Conservation (phyloP, 352 stramenopile species). For the Globisporangium barbulae region DNA sequence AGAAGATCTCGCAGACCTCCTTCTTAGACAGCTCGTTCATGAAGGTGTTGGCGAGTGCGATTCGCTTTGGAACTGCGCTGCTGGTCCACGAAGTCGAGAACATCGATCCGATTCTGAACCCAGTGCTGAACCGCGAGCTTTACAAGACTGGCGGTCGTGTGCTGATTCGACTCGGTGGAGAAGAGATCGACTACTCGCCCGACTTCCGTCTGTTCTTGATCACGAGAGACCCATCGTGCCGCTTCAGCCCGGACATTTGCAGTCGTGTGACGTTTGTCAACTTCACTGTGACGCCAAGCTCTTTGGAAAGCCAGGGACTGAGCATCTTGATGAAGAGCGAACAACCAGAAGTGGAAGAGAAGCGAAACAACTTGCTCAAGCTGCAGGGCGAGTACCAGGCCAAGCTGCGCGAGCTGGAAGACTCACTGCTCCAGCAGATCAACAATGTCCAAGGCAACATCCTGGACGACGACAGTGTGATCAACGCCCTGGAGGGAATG, state of each 20-base stretch:
- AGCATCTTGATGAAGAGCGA: slow-evolving; percentile 95
- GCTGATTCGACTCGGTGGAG: slow-evolving; percentile 96
- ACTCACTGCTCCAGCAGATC: slow-evolving; percentile 98
- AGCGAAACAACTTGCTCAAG: slow-evolving; percentile 95
- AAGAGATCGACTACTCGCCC: slow-evolving; percentile 99
- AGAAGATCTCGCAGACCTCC: slow-evolving; percentile 97
- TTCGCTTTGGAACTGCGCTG: slow-evolving; percentile 98
- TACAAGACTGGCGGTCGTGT: slow-evolving; percentile 98
- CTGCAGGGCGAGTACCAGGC: slow-evolving; percentile 98
- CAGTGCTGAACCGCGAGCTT: slow-evolving; percentile 98
- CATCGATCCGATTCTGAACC: slow-evolving; percentile 99
- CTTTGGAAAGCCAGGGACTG: slow-evolving; percentile 96
- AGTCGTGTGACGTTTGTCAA: slow-evolving; percentile 99
- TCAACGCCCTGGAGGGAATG: slow-evolving; percentile 98
- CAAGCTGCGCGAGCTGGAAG: slow-evolving; percentile 96
- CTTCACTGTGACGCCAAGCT: slow-evolving; percentile 99
- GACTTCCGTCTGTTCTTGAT: slow-evolving; percentile 99
- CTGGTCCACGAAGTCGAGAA: slow-evolving; percentile 99
- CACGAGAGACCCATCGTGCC: slow-evolving; percentile 96
- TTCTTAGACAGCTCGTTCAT: slow-evolving; percentile 99
- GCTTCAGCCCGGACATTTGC: slow-evolving; percentile 98
- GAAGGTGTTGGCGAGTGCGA: slow-evolving; percentile 99
- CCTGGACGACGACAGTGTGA: slow-evolving; percentile 98
- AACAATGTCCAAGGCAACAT: slow-evolving; percentile 99
- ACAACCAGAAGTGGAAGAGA: slow-evolving; percentile 97